Conservation (phyloP, 805 yeast genomes). For the Ogataea salicorniae region DNA sequence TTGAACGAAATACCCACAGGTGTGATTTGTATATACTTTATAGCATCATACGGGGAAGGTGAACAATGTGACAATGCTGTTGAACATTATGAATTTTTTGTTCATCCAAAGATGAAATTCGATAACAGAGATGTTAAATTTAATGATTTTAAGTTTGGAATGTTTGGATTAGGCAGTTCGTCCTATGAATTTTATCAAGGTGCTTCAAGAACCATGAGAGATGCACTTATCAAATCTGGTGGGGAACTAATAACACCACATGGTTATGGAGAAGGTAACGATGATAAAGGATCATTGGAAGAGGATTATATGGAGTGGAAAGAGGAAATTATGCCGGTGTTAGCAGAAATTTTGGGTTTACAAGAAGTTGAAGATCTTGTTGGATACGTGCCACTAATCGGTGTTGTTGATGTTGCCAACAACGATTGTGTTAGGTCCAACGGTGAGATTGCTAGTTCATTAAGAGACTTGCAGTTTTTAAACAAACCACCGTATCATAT, state of each 20-base stretch:
- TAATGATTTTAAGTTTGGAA: slow-evolving; percentile 52
- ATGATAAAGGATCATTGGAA: slow-evolving; percentile 83
- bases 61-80: slow-evolving; percentile 91
- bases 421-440: slow-evolving; percentile 9
- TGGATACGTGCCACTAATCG: slow-evolving; percentile 56
- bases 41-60: slow-evolving; percentile 96
- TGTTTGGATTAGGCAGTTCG: slow-evolving; percentile 89
- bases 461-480: slow-evolving; percentile 11
- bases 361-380: slow-evolving; percentile 60
- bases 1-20: slow-evolving; percentile 52
- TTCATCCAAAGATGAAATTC: slow-evolving; percentile 20
- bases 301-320: slow-evolving; percentile 91
- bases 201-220: slow-evolving; percentile 56
- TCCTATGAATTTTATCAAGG: slow-evolving; percentile 87
- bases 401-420: slow-evolving; percentile 32
- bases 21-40: slow-evolving; percentile 43
- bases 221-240: slow-evolving; percentile 51
- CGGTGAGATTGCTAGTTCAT: slow-evolving; percentile 20
- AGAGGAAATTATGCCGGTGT: slow-evolving; percentile 62
- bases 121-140: slow-evolving; percentile 40
- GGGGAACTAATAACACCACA: slow-evolving; percentile 56
- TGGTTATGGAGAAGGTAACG: slow-evolving; percentile 90
- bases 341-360: slow-evolving; percentile 53
- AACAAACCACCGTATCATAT: slow-evolving; percentile 23
- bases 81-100: slow-evolving; percentile 50